These are phyloP conservation scores for Trametes coccinea DNA, from an alignment of 768 basidiomycete genomes.

Conservation along the genomic window DNA sequence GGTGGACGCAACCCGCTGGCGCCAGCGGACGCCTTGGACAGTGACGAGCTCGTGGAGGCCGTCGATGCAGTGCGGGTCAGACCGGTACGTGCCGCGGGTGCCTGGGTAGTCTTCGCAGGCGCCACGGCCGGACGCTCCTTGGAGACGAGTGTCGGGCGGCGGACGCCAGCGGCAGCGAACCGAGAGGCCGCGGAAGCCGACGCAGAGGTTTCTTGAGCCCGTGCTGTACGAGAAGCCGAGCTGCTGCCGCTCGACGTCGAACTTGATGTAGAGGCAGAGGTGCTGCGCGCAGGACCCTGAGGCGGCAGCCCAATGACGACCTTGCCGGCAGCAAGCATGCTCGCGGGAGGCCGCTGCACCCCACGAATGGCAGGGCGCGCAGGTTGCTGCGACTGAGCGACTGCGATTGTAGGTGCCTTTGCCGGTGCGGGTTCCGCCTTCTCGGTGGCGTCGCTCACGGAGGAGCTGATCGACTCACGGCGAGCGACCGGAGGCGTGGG, in stretches of 20 bases:
- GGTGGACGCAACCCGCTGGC: conserved; percentile 7
- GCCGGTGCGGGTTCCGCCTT: too few species aligned
- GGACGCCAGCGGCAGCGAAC: conserved; percentile 18
- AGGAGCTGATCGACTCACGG: too few species aligned
- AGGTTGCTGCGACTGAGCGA: background rate
- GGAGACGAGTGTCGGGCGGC: conserved; percentile 17
- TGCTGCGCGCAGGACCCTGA: background rate
- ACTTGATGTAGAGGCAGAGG: conserved; percentile 11
- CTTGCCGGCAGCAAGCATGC: conserved; percentile 11
- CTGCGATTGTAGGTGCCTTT: too few species aligned
- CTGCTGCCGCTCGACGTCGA: conserved; percentile 1
- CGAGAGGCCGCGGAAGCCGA: background rate
- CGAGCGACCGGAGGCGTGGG: background rate
- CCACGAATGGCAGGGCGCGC: conserved; percentile 27
- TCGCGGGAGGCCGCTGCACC: conserved; percentile 33
- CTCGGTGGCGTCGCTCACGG: too few species aligned
- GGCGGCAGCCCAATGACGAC: conserved; percentile 16
- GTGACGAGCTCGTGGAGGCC: background rate
- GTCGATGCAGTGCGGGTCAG: background rate
- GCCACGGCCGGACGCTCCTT: conserved; percentile 5
- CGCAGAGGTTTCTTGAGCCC: background rate
- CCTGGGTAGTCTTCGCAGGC: background rate
- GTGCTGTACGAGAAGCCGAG: background rate
- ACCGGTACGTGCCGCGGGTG: background rate
- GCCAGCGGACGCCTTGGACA: background rate